Evolutionary conservation across 331 rosid species (phyloP).

Genomic region (Acacia concinna): DNA sequence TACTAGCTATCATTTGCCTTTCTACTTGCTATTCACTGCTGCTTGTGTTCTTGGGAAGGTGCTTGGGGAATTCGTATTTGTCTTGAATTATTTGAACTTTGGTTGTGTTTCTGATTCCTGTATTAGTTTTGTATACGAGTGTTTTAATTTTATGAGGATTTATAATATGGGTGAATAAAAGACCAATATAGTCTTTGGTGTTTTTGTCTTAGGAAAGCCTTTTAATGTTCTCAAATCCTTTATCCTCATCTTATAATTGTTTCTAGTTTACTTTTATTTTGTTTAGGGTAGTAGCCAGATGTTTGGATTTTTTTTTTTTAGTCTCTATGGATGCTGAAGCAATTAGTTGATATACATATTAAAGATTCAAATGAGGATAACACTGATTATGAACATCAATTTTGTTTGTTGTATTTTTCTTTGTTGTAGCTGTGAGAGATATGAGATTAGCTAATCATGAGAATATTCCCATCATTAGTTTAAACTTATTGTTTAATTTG

Average conservation of each 20-base stretch:
- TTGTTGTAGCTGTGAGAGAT: too few relatives aligned
- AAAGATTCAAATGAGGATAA: background rate
- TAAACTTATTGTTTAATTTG: background rate
- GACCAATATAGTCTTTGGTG: conserved; percentile 45
- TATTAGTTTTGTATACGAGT: background rate
- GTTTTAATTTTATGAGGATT: background rate
- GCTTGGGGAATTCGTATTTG: background rate
- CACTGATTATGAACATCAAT: background rate
- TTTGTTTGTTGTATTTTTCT: background rate
- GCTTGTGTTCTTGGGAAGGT: background rate
- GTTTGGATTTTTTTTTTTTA: background rate
- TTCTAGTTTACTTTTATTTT: too few relatives aligned
- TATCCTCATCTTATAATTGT: background rate
- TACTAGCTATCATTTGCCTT: too few relatives aligned
- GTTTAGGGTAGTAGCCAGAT: background rate
- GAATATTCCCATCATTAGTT: background rate
- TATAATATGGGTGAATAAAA: background rate
- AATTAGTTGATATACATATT: too few relatives aligned
- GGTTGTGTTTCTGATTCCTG: background rate
- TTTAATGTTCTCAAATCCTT: background rate
- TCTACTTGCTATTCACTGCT: background rate
- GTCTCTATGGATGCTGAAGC: background rate
- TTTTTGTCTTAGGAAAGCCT: conserved; percentile 1
- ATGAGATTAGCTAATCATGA: background rate
- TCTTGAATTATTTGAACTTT: background rate